Conservation (phyloP, 129 eudicot species). For the Ambrosia artemisiifolia region DNA sequence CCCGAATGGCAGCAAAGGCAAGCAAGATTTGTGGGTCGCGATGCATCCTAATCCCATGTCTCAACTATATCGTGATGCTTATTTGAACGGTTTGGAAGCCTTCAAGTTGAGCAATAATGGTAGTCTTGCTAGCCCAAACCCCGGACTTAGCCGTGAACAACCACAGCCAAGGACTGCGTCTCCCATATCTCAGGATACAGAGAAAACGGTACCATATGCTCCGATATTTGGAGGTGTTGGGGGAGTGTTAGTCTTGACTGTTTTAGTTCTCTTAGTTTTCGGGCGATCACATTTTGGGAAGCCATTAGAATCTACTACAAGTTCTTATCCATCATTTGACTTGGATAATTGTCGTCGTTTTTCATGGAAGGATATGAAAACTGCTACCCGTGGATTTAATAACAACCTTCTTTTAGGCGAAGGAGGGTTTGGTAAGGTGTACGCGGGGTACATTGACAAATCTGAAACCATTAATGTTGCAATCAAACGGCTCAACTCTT, state of each 20-base stretch:
- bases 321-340: constrained; percentile 11
- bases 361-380: constrained; percentile 31
- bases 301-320: constrained; percentile 16
- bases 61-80: constrained; percentile 17
- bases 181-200: neutral
- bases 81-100: constrained; percentile 50
- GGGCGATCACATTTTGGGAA: neutral
- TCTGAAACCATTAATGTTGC: constrained; percentile 27
- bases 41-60: constrained; percentile 20
- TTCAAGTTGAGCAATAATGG: constrained; percentile 40
- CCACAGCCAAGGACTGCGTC: neutral
- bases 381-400: constrained; percentile 33
- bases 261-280: constrained; percentile 23
- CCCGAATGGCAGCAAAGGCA: constrained; percentile 16
- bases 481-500: constrained; percentile 35
- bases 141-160: constrained; percentile 19
- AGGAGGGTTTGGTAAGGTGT: constrained; percentile 51
- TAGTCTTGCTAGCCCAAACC: constrained; percentile 46
- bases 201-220: constrained; percentile 1
- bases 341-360: constrained; percentile 31
- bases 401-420: constrained; percentile 21
- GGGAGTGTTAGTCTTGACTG: constrained; percentile 24
- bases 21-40: constrained; percentile 33
- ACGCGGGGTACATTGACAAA: constrained; percentile 34
- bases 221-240: constrained; percentile 31